phyloP scores from a whole-genome alignment of 2,329 filamentous ascomycete genomes.

The Phaeosphaeriaceae sp. region DNA sequence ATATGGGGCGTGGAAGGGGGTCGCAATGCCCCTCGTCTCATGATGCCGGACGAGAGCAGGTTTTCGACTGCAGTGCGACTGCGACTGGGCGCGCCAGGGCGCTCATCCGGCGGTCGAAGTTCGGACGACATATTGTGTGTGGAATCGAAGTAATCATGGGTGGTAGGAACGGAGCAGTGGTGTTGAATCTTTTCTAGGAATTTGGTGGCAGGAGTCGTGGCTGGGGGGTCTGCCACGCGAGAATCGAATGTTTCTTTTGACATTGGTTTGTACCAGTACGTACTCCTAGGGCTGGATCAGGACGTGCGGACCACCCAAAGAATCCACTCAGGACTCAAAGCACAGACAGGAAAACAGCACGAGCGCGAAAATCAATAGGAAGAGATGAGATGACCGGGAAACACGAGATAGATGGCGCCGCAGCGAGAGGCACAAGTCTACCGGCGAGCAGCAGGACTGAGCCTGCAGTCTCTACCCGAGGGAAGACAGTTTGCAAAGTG shows the following conservation, averaged over 20 bases:
- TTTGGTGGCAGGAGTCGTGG: neutral
- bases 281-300: neutral
- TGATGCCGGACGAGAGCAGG: slow-evolving; percentile 34
- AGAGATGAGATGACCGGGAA: too few species aligned
- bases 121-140: slow-evolving; percentile 14
- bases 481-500: too few species aligned
- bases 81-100: slow-evolving; percentile 17
- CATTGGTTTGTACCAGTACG: too few species aligned
- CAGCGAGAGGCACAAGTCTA: too few species aligned
- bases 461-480: too few species aligned
- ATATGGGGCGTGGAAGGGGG: slow-evolving; percentile 32
- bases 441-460: too few species aligned
- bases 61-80: slow-evolving; percentile 35
- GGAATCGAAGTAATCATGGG: neutral
- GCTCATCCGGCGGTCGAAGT: slow-evolving; percentile 15
- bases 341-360: too few species aligned
- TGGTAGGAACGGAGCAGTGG: neutral
- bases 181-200: neutral
- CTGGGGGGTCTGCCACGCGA: neutral
- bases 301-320: too few species aligned
- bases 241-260: neutral
- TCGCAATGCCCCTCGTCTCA: slow-evolving; percentile 27
- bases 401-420: too few species aligned
- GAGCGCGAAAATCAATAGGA: too few species aligned
- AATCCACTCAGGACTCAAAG: neutral